phyloP scores from a whole-genome alignment of 805 yeast genomes.

The Candida gorgasii region DNA sequence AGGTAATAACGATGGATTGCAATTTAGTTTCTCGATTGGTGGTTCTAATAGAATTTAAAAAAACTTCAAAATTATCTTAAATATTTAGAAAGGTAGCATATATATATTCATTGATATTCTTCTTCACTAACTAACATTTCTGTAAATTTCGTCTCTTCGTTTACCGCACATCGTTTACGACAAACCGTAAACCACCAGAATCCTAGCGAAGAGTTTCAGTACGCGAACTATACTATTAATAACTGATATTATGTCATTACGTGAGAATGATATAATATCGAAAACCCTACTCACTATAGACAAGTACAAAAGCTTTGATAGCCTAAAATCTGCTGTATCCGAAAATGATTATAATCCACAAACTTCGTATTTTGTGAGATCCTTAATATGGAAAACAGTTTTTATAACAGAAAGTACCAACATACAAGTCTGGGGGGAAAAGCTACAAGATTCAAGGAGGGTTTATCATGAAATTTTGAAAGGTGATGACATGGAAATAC shows the following conservation, averaged over 20 bases:
- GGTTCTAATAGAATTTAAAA: constrained; percentile 27
- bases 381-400: constrained; percentile 40
- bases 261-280: constrained; percentile 38
- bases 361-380: constrained; percentile 25
- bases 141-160: too few relatives aligned
- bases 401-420: constrained; percentile 38
- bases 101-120: neutral
- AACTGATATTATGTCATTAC: constrained; percentile 16
- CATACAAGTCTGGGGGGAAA: constrained; percentile 33
- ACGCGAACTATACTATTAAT: too few relatives aligned
- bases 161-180: too few relatives aligned
- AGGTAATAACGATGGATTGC: constrained; percentile 41
- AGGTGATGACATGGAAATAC: constrained; percentile 31
- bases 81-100: constrained; percentile 2
- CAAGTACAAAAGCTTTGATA: constrained; percentile 29
- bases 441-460: constrained; percentile 30
- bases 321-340: constrained; percentile 27
- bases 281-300: constrained; percentile 37
- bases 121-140: too few relatives aligned
- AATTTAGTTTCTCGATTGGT: constrained; percentile 39
- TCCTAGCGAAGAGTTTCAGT: too few relatives aligned
- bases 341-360: constrained; percentile 30
- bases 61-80: too few relatives aligned
- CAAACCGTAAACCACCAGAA: too few relatives aligned
- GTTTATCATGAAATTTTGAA: constrained; percentile 35